Base-by-base conservation (phyloP, 352 stramenopile genomes). In the Pythium oligandrum region DNA sequence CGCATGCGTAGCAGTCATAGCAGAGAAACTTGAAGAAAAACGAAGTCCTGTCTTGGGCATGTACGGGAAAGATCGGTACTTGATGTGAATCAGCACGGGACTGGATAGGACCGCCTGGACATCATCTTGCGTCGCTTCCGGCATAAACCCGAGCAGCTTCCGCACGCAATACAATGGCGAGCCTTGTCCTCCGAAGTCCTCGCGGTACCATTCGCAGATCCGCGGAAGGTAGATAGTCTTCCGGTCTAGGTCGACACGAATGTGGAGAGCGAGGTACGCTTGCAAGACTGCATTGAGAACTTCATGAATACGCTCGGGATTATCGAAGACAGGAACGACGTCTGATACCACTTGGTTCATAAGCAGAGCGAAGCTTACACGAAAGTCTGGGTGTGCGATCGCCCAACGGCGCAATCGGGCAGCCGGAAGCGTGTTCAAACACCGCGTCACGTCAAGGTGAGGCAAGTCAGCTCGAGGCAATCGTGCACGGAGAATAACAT, bases 81-180 rank as follows among this genome's bases (percentile, higher is more conserved):
- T 83, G 48, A 75, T 75, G 33, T 74, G 78, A 9, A 88, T 61
- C 11, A 71, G 64, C 12, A 63, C 51, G 30, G 63, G 56, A 32
- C 75, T 71, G 30, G 85, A 73, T 7, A 85, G 58, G 2, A 71
- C 69, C 4, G 67, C 62, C 4, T 86, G 62, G 39, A 78, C 75
- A 26, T 77, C 58, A 11, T 75, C 42, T 56, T 88, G 78, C 45
- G 70, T 40, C 3, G 47, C 48, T 9, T 57, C 66, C 17, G 71
- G 62, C 53, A 94, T 66, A 52, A 87, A 94, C 0, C 83, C 83
- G 31, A 92, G 50, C 17, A 94, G 48, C 62, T 91, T 92, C 38
- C 83, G 75, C 34, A 80, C 75, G 37, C 79, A 93, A 37, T 83
- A 67, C 36, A 86, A 36, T n/a, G 64, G 61, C 11, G 70, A 70